These are phyloP conservation scores for Fragaria vesca DNA, from an alignment of 306 rosid species.

Conservation along the genomic window DNA sequence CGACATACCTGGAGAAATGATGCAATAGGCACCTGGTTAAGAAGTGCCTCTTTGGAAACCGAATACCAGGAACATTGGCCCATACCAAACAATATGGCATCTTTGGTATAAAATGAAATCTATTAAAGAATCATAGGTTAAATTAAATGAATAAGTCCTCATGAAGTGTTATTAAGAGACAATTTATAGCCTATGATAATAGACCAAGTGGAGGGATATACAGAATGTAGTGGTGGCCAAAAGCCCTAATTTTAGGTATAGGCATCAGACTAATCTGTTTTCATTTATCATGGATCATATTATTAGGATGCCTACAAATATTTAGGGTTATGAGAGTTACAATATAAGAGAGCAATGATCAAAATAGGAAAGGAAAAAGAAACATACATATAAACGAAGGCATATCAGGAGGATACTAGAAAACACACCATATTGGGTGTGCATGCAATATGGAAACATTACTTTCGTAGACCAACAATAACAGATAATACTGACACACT, in stretches of 20 bases:
- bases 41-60: background rate
- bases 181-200: background rate
- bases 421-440: background rate
- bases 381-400: background rate
- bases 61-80: background rate
- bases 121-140: background rate
- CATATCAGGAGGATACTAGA: background rate
- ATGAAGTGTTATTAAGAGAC: background rate
- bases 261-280: background rate
- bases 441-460: background rate
- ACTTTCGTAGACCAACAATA: background rate
- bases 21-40: background rate
- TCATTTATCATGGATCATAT: background rate
- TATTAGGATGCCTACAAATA: background rate
- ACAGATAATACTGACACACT: background rate
- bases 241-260: background rate
- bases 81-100: background rate
- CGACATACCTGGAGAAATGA: constrained; percentile 71
- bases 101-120: background rate
- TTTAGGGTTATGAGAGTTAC: background rate
- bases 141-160: background rate
- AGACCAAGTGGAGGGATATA: background rate
- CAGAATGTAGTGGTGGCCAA: background rate
- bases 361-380: background rate
- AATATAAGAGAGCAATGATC: background rate